These are phyloP conservation scores for Tylopilus subfusipes DNA, from an alignment of 768 basidiomycete genomes.

Conservation along the genomic window DNA sequence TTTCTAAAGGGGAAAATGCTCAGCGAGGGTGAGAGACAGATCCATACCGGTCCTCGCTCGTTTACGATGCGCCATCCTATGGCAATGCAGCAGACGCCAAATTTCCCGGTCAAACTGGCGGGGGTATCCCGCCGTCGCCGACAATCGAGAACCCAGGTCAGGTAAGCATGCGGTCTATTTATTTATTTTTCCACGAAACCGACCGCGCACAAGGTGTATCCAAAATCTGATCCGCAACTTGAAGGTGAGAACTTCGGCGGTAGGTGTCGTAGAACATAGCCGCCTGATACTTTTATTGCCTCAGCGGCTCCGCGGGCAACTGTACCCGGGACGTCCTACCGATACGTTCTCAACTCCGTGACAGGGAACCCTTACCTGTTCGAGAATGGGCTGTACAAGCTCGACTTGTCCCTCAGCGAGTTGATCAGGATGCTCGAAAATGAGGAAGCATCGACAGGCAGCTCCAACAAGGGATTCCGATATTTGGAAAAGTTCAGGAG, in stretches of 20 bases:
- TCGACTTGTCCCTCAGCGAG: conserved; percentile 41
- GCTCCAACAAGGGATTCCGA: conserved; percentile 32
- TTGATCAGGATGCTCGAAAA: conserved; percentile 43
- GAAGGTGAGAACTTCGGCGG: conserved; percentile 24
- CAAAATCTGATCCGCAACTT: conserved; percentile 43
- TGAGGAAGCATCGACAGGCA: conserved; percentile 37
- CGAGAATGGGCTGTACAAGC: conserved; percentile 39
- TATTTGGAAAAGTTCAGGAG: conserved; percentile 38
- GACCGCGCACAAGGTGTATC: conserved; percentile 40
- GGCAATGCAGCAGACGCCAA: background rate
- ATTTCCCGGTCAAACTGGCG: conserved; percentile 33
- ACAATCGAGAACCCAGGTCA: conserved; percentile 46
- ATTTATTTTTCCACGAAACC: background rate
- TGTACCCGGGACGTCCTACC: conserved; percentile 21
- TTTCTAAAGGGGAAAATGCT: conserved; percentile 6
- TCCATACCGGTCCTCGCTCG: background rate
- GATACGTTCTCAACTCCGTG: conserved; percentile 21
- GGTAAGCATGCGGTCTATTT: conserved; percentile 22
- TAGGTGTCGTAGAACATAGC: background rate
- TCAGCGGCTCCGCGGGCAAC: conserved; percentile 23
- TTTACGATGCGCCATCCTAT: background rate
- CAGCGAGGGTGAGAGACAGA: conserved; percentile 24
- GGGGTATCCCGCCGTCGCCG: conserved; percentile 7
- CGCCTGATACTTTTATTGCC: background rate
- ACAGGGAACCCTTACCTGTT: conserved; percentile 50